These are phyloP conservation scores for Kuraishia ogatae DNA, from an alignment of 805 yeast genomes.

Conservation along the genomic window DNA sequence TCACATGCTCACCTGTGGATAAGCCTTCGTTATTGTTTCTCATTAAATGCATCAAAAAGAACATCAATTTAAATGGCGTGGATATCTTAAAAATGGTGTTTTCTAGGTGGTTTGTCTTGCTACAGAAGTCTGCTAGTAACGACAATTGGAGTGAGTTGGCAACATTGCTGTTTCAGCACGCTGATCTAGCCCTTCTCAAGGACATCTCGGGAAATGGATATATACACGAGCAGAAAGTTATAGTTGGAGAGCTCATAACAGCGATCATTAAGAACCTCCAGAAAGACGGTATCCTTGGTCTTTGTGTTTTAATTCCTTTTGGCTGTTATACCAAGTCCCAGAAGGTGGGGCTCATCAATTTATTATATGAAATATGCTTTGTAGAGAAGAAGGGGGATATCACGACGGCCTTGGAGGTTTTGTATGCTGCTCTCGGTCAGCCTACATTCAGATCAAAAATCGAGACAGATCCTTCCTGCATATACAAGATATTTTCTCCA, in stretches of 20 bases:
- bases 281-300: background rate
- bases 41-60: constrained; percentile 16
- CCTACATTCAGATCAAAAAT: constrained; percentile 48
- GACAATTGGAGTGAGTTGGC: constrained; percentile 22
- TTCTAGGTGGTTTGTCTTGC: constrained; percentile 47
- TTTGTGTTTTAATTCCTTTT: constrained; percentile 31
- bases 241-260: constrained; percentile 20
- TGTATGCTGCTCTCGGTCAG: constrained; percentile 28
- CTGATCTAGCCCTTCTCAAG: constrained; percentile 10
- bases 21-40: constrained; percentile 6
- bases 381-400: background rate
- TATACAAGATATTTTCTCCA: background rate
- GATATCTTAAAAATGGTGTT: constrained; percentile 21
- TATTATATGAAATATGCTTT: constrained; percentile 7
- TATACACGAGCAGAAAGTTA: constrained; percentile 38
- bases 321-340: constrained; percentile 33
- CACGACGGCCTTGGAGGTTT: constrained; percentile 16
- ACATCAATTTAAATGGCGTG: constrained; percentile 7
- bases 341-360: constrained; percentile 22
- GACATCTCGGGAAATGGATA: constrained; percentile 25
- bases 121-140: constrained; percentile 24
- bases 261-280: constrained; percentile 1
- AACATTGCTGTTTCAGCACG: constrained; percentile 16
- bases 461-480: constrained; percentile 29
- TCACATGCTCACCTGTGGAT: constrained; percentile 13